Evolutionary conservation across 306 rosid genomes (phyloP).

Genomic region (Lathyrus oleraceus): DNA sequence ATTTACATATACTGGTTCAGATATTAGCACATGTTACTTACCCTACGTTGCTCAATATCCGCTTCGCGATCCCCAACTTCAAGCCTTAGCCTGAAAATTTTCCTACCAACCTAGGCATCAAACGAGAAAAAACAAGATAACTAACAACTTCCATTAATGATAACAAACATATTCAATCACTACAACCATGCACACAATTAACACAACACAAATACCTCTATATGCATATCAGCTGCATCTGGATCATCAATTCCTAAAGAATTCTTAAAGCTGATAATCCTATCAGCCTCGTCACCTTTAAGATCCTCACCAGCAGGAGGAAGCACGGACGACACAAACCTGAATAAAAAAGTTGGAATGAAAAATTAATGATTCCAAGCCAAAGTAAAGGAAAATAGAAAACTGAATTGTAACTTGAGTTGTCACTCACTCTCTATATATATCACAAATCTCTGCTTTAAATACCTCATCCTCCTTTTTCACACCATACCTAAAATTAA

Average conservation of each 20-base stretch:
- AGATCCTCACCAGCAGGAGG: conserved; percentile 85
- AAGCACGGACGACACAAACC: conserved; percentile 79
- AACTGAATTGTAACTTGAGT: not conserved
- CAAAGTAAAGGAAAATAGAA: not conserved
- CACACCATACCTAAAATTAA: conserved; percentile 67
- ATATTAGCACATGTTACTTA: conserved; percentile 44
- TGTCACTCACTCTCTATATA: conserved; percentile 62
- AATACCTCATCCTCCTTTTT: conserved; percentile 84
- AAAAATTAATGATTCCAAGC: conserved; percentile 18
- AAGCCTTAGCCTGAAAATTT: conserved; percentile 82
- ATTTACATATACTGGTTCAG: not conserved
- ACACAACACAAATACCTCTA: conserved; percentile 62
- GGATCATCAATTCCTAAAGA: conserved; percentile 93
- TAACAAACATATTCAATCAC: conserved; percentile 23
- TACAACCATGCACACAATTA: not conserved
- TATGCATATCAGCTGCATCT: conserved; percentile 96
- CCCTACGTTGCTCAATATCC: conserved; percentile 87
- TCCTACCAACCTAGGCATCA: conserved; percentile 73
- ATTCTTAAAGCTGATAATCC: conserved; percentile 69
- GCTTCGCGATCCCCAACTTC: conserved; percentile 93
- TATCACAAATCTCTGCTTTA: conserved; percentile 75
- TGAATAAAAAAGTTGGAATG: conserved; percentile 23
- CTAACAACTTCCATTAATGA: conserved; percentile 11
- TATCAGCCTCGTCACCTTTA: conserved; percentile 78
- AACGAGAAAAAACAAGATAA: conserved; percentile 37